Percentiles rank a stretch among this genome's conserved stretches.
These are phyloP conservation scores for Pelargonium nanum DNA, from an alignment of 345 rosid species.

Conservation along the genomic window DNA sequence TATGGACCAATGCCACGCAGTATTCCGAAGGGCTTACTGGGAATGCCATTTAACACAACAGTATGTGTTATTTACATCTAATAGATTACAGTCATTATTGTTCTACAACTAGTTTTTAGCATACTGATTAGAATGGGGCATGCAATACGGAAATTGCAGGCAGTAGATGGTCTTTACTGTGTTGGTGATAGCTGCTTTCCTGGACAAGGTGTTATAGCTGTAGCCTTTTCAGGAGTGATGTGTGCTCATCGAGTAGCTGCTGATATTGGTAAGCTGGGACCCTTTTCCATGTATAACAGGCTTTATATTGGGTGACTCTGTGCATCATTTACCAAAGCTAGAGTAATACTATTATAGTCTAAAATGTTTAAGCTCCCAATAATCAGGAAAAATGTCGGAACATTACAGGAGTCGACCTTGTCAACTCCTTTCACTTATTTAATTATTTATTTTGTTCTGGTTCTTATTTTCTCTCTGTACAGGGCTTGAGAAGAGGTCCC, in stretches of 20 bases:
- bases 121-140: conserved; percentile 7
- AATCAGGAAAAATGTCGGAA: too few relatives aligned
- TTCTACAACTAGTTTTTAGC: background rate
- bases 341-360: too few relatives aligned
- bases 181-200: conserved; percentile 99
- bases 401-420: background rate
- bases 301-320: background rate
- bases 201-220: conserved; percentile 96
- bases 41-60: conserved; percentile 94
- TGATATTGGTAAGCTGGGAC: conserved; percentile 55
- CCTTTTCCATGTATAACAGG: background rate
- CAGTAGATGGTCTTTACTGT: conserved; percentile 66
- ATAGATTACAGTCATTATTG: background rate
- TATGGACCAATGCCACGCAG: conserved; percentile 92
- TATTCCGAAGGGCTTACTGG: conserved; percentile 80
- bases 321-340: background rate
- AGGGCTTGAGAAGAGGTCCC: conserved; percentile 80
- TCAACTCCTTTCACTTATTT: background rate
- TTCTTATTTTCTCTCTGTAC: background rate
- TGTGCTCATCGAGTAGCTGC: conserved; percentile 98
- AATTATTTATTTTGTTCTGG: background rate
- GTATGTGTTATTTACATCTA: conserved; percentile 28
- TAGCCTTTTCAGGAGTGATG: conserved; percentile 93
- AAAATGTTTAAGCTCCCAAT: too few relatives aligned
- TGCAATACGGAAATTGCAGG: conserved; percentile 39